phyloP scores from a whole-genome alignment of 805 yeast species.

The Ogataea minuta region DNA sequence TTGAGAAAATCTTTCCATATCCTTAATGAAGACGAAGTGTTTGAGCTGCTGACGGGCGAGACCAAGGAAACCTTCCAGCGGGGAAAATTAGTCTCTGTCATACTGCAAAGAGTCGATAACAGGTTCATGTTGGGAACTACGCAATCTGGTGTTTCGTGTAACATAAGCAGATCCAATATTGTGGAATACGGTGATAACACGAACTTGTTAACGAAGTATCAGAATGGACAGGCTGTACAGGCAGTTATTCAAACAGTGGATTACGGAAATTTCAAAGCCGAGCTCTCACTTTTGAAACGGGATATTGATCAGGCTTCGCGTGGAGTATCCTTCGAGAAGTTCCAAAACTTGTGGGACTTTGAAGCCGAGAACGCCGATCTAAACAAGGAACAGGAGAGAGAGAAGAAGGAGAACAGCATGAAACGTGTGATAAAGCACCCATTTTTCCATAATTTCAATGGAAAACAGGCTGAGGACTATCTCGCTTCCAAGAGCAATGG shows the following conservation, averaged over 20 bases:
- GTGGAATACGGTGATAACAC: conserved; percentile 48
- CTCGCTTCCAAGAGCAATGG: conserved; percentile 89
- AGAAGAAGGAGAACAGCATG: conserved; percentile 63
- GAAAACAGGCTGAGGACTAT: conserved; percentile 88
- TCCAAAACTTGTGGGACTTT: conserved; percentile 75
- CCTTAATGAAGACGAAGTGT: conserved; percentile 68
- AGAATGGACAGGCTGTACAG: conserved; percentile 79
- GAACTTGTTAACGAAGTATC: conserved; percentile 39
- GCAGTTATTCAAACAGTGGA: conserved; percentile 73
- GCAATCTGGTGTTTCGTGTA: conserved; percentile 52
- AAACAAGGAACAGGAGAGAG: conserved; percentile 55
- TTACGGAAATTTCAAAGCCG: conserved; percentile 72
- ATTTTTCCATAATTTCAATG: conserved; percentile 76
- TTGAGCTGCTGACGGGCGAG: conserved; percentile 89
- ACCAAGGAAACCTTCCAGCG: conserved; percentile 61
- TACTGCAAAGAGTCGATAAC: conserved; percentile 59
- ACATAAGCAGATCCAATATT: conserved; percentile 31
- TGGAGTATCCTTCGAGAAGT: conserved; percentile 44
- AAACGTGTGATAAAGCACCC: conserved; percentile 89
- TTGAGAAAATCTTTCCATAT: conserved; percentile 69
- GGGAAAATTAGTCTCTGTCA: conserved; percentile 75
- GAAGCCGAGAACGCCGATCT: conserved; percentile 68
- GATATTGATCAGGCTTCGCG: conserved; percentile 56
- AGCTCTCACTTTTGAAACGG: conserved; percentile 63
- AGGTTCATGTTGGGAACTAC: conserved; percentile 41